phyloP scores from a whole-genome alignment of 768 basidiomycete genomes.

The Mycena galopus region DNA sequence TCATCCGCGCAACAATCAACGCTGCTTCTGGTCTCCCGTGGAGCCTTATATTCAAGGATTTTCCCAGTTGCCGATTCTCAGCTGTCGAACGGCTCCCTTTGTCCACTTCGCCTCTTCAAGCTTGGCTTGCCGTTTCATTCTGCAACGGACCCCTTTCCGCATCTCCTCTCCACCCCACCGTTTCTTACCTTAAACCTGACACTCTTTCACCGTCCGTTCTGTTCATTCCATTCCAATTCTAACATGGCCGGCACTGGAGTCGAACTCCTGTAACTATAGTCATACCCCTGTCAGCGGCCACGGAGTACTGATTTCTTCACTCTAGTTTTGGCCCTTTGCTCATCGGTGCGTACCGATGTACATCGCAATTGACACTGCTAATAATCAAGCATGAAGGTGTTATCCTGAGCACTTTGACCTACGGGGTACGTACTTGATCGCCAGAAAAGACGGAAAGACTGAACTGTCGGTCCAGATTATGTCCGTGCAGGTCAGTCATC shows the following conservation, averaged over 20 bases:
- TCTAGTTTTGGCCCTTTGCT: slow-evolving; percentile 34
- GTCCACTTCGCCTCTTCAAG: neutral
- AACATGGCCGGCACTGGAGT: slow-evolving; percentile 35
- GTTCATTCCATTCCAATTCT: neutral
- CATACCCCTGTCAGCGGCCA: neutral
- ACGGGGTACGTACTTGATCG: slow-evolving; percentile 15
- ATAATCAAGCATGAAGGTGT: slow-evolving; percentile 4
- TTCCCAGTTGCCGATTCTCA: too few species aligned
- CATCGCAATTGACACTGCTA: too few species aligned
- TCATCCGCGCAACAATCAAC: neutral
- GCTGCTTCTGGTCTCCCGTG: neutral
- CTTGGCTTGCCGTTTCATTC: neutral
- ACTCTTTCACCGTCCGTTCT: neutral
- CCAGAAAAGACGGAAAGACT: neutral
- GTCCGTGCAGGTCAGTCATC: slow-evolving; percentile 12
- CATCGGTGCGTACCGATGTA: slow-evolving; percentile 7
- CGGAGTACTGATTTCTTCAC: slow-evolving; percentile 1
- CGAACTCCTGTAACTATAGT: slow-evolving; percentile 29
- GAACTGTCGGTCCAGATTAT: slow-evolving; percentile 13
- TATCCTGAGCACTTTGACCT: slow-evolving; percentile 25
- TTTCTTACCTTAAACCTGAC: too few species aligned
- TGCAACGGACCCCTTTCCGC: neutral
- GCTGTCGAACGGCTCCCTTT: neutral
- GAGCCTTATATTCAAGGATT: neutral
- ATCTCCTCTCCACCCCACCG: too few species aligned